Evolutionary conservation across 2,329 filamentous ascomycete genomes (phyloP), one percentile per base, ranked within the genome.

Genomic region (Botrytis byssoidea): DNA sequence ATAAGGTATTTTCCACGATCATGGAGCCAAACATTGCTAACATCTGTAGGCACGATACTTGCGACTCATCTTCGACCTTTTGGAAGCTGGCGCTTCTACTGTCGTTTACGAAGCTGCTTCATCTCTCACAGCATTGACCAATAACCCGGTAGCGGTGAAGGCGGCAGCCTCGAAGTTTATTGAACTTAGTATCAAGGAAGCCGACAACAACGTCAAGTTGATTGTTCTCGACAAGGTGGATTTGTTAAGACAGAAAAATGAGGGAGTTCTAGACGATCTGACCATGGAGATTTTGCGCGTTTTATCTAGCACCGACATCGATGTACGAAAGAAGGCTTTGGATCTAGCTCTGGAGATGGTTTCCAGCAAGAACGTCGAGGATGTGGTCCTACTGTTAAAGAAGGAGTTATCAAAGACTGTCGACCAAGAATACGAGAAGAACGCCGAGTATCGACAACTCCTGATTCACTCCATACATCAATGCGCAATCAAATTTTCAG

Each of bases 341-440:
- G 88, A 89, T 73, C 93, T 99, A 79, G 95, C 95, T 20, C 86
- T 99, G 82, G 95, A 98, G 77, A 98, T 99, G 96, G 94, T 99
- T 8, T 96, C 95, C 0, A 98, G 95, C 88, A 97, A 97, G 85
- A 99, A 99, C 77, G 95, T 99, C 10, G 96, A 98, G 82, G 96
- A 99, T 81, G 96, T 99, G 22, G 93, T 99, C 35, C 89, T 98
- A 80, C 87, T 99, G 1, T 87, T 99, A 75, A 99, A 99, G 86
- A 99, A 99, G 83, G 96, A 99, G 82, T 89, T 99, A 42, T 91
- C 94, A 76, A 99, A 98, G 88, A 99, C 96, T 0, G 94, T 98
- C 61, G 95, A 99, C 80, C 95, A 98, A 83, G 95, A 98, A 83
- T 98, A 98, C 84, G 96, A 99, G 86, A 98, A 98, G 89, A 97